Base-by-base conservation (phyloP, 2,329 filamentous ascomycete species). In the Alternaria gansuensis region DNA sequence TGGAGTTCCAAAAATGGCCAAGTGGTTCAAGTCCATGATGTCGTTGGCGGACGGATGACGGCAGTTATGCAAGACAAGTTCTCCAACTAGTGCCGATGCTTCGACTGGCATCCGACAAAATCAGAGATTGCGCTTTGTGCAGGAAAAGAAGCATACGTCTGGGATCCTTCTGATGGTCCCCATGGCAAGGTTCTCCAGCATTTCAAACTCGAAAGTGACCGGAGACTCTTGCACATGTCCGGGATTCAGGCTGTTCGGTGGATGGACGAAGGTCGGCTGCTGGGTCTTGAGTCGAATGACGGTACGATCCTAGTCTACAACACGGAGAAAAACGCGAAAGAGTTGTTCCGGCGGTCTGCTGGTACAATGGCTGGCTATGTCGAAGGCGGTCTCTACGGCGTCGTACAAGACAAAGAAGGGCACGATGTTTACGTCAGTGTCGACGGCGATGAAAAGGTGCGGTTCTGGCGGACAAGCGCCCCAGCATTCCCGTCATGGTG, bases 61-160 rank as follows among this genome's bases (percentile, higher is more conserved):
- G 59, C 62, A 26, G 58, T 33, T 0, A 68, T 70, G 29, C 50
- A 62, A 7, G 60, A 58, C n/a, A 51, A 10, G 1, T 54, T 68
- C 3, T 51, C 33, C 0, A 13, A 53, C 29, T 71, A 66, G 71
- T 72, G 68, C 45, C 64, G 66, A 0, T 57, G 50, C 39, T 36
- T 74, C 34, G 41, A 51, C 9, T 75, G 70, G 72, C 65, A 73
- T 52, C 65, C 70, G n/a, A 57, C 67, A 9, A 61, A 62, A 1
- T 23, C 63, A 21, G 44, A 66, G n/a, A 48, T 75, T 23, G 70
- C 67, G 3, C 52, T 75, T 2, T 70, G 64, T 21, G 62, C 40
- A 9, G 65, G 57, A 3, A 61, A 59, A 28, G 57, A 59, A n/a
- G 67, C 52, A 2, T 71, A 66, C 9, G 48, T 75, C 10, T 74